Evolutionary conservation across 768 basidiomycete species (phyloP).

Genomic region (Amanita jacksonii): DNA sequence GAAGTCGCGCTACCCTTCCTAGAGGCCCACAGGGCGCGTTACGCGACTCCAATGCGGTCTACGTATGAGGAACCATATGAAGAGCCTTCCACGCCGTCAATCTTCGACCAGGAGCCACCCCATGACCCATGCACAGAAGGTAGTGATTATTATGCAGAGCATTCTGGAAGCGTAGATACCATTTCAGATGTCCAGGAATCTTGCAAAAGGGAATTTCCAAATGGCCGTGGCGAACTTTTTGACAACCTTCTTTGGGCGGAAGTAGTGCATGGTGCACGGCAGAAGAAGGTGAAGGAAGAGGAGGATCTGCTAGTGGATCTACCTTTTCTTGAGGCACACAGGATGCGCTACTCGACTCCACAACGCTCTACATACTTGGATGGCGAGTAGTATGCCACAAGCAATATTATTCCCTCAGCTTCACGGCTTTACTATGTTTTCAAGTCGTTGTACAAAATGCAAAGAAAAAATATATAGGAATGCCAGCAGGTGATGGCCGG

Average conservation of each 20-base stretch:
- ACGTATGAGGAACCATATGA: not conserved
- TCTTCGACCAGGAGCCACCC: no score
- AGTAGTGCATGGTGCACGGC: slow-evolving; percentile 73
- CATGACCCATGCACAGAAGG: no score
- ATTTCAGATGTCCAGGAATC: no score
- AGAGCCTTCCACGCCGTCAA: not conserved
- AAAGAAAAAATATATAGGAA: no score
- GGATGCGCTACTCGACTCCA: no score
- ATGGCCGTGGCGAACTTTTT: slow-evolving; percentile 42
- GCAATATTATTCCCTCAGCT: no score
- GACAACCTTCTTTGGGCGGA: slow-evolving; percentile 55
- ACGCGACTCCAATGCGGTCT: not conserved
- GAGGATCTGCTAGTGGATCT: slow-evolving; percentile 27
- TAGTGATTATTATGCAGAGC: not conserved
- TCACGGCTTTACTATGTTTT: no score
- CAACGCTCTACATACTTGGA: not conserved
- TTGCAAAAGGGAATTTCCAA: slow-evolving; percentile 59
- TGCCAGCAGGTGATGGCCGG: no score
- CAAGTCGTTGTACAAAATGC: no score
- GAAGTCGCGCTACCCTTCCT: not conserved
- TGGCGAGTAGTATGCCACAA: no score
- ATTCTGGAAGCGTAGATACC: no score
- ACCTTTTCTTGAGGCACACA: no score
- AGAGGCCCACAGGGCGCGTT: not conserved
- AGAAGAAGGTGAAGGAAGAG: slow-evolving; percentile 77